Evolutionary conservation across 2,329 filamentous ascomycete species (phyloP), one percentile per base, ranked within the genome.

Genomic region (Plenodomus lindquistii): DNA sequence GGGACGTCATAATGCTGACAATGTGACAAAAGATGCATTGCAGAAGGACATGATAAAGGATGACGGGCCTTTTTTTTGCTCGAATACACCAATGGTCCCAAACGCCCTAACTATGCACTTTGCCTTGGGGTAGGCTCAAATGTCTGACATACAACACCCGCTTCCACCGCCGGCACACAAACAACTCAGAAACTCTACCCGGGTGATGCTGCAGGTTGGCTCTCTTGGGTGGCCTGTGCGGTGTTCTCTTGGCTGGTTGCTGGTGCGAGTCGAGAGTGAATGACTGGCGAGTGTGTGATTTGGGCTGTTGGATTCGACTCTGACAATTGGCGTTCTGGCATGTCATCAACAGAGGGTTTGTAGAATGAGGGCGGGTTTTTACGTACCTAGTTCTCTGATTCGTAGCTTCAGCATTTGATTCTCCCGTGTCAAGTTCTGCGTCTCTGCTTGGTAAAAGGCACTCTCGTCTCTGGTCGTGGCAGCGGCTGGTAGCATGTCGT

Each of bases 401-500:
- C 89, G 80, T 67, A 86, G 81, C 52, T 86, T 85, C 42, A 93
- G 75, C 88, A 93, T 91, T 72, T 92, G 88, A 59, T 92, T 93
- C 75, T 92, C 89, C 20, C 89, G 79, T 18, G 85, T 81, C 61
- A 93, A 73, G 74, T 84, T 91, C 72, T 90, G 87, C 1, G 88
- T 90, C 73, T 93, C 89, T 4, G 88, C 88, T 69, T 91, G 88
- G 63, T 92, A 92, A 68, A 91, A 91, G 1, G 86, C 85, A 55
- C 81, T 85, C 67, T 92, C 88, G 62, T 91, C 88, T 16, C 88
- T 78, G 7, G 46, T 44, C 0, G 54, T 58, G 0, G 64, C 62
- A 2, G 71, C 63, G n/a, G 81, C 82, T 1, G 87, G 77, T 40
- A 81, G 72, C 75, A 80, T 84, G 42, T 90, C 85, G 46, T 86